Evolutionary conservation across 2,329 filamentous ascomycete species (phyloP).

Genomic region (Intubia oerlemansii): DNA sequence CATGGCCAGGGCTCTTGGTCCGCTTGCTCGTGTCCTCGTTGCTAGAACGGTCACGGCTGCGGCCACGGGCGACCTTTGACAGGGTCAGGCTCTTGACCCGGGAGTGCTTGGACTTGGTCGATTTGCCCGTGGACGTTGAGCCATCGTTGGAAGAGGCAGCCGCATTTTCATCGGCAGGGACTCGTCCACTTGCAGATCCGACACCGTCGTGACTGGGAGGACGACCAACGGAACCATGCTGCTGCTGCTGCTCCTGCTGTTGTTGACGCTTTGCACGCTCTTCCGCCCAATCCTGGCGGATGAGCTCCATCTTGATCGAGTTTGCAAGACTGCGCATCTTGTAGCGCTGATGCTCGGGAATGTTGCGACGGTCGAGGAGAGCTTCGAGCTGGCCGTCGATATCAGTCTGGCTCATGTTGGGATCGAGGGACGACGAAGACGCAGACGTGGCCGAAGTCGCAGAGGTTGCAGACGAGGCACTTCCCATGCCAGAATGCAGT

Average conservation of each 20-base stretch:
- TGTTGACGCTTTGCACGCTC: slow-evolving; percentile 24
- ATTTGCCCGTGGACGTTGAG: slow-evolving; percentile 19
- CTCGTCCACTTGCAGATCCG: no score
- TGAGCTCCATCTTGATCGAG: slow-evolving; percentile 88
- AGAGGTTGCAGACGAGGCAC: no score
- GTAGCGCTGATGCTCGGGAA: slow-evolving; percentile 80
- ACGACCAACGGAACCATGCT: background rate
- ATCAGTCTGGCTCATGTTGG: slow-evolving; percentile 27
- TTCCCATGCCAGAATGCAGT: no score
- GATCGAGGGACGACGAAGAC: slow-evolving; percentile 24
- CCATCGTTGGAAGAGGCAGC: slow-evolving; percentile 9
- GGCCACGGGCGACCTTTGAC: slow-evolving; percentile 26
- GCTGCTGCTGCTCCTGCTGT: slow-evolving; percentile 1
- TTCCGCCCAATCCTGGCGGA: slow-evolving; percentile 68
- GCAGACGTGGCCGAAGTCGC: no score
- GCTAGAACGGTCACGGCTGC: slow-evolving; percentile 5
- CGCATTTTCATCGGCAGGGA: background rate
- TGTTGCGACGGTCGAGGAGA: slow-evolving; percentile 67
- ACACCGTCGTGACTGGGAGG: slow-evolving; percentile 19
- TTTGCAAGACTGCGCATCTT: slow-evolving; percentile 83
- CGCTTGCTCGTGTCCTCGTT: slow-evolving; percentile 1
- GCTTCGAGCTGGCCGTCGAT: slow-evolving; percentile 37
- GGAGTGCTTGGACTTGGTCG: slow-evolving; percentile 31
- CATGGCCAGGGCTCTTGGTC: slow-evolving; percentile 38
- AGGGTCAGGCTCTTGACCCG: slow-evolving; percentile 65